A percentile compares a stretch with the other conserved stretches of the same genome.
These are phyloP conservation scores for Polygonum maritimum DNA, from an alignment of 148 eudicot species.

Conservation along the genomic window DNA sequence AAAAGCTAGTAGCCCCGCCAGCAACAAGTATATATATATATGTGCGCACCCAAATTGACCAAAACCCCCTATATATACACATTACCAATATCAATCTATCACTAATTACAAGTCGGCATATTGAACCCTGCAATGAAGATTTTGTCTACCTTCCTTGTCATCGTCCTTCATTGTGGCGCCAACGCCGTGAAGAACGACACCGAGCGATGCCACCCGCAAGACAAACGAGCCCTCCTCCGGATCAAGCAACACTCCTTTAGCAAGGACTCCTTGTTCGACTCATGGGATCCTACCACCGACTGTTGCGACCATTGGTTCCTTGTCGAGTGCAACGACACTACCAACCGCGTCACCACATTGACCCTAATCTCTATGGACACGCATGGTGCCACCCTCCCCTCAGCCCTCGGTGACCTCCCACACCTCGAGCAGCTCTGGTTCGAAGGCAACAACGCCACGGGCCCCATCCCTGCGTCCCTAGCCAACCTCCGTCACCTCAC, in stretches of 20 bases:
- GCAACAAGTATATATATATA: no score
- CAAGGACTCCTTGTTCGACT: constrained; percentile 23
- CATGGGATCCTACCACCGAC: constrained; percentile 35
- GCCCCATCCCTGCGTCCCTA: constrained; percentile 22
- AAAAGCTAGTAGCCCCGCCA: no score
- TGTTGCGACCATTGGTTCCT: constrained; percentile 22
- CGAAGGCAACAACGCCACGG: constrained; percentile 17
- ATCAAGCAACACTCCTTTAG: constrained; percentile 24
- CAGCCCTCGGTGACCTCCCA: constrained; percentile 12
- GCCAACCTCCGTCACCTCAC: constrained; percentile 19
- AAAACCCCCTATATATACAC: no score
- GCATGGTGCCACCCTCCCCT: background rate
- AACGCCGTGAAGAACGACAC: background rate
- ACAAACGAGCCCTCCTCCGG: constrained; percentile 33
- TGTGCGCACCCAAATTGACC: no score
- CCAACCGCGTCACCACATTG: background rate
- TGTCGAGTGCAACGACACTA: constrained; percentile 19
- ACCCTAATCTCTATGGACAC: background rate
- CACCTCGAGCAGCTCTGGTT: constrained; percentile 19
- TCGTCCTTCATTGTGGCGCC: no score
- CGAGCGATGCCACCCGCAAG: constrained; percentile 26
- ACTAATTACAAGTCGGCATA: no score
- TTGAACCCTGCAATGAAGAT: no score
- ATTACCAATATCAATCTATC: no score
- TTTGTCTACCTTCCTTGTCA: no score